Evolutionary conservation across 1,139 yeast genomes (phyloP).

Genomic region (Hemisphaericaspora lyxosophila): DNA sequence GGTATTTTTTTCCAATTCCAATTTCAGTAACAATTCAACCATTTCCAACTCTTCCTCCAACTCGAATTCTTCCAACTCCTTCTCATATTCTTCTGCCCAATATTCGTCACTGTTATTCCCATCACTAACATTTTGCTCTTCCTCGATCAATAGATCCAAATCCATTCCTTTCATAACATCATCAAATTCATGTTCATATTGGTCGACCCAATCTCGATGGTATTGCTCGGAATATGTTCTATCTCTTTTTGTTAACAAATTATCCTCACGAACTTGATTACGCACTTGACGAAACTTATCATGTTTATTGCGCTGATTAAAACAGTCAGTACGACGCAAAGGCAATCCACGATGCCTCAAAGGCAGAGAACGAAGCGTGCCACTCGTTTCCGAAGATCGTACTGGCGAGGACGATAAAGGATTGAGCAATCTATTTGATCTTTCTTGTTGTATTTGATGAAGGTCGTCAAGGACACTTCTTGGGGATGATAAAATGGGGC

Average conservation of each 20-base stretch:
- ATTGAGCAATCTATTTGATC: constrained; percentile 19
- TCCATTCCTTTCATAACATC: constrained; percentile 21
- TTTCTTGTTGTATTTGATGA: constrained; percentile 18
- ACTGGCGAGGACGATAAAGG: constrained; percentile 25
- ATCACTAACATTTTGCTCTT: constrained; percentile 22
- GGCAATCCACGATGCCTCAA: constrained; percentile 1
- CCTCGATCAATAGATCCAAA: constrained; percentile 30
- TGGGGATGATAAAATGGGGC: constrained; percentile 6
- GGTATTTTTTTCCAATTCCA: constrained; percentile 5
- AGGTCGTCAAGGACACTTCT: constrained; percentile 16
- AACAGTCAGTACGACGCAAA: constrained; percentile 5
- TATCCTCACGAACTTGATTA: constrained; percentile 28
- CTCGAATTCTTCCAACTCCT: constrained; percentile 7
- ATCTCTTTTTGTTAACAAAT: constrained; percentile 25
- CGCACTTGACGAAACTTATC: constrained; percentile 28
- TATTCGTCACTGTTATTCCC: not conserved
- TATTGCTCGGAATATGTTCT: constrained; percentile 25
- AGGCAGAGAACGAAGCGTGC: not conserved
- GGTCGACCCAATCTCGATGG: constrained; percentile 16
- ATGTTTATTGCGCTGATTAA: constrained; percentile 29
- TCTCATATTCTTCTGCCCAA: constrained; percentile 5
- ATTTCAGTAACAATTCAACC: constrained; percentile 10
- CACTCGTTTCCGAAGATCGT: not conserved
- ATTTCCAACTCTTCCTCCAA: constrained; percentile 13
- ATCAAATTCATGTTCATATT: constrained; percentile 20